Evolutionary conservation across 2,329 filamentous ascomycete genomes (phyloP).

Genomic region (Fusarium tanahbumbuense): DNA sequence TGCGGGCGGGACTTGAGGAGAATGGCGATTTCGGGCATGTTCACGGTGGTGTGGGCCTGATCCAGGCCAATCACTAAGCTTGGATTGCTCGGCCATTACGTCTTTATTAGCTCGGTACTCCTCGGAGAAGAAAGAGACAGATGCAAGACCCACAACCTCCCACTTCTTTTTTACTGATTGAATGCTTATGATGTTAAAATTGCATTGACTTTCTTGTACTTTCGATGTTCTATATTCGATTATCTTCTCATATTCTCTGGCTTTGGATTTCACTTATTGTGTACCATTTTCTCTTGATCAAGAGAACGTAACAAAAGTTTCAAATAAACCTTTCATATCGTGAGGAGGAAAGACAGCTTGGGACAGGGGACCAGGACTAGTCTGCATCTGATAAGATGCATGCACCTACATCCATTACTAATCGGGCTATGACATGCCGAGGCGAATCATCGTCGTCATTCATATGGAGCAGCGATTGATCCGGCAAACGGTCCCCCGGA

Average conservation of each 20-base stretch:
- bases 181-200: not conserved
- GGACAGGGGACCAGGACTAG: constrained; percentile 22
- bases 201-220: not conserved
- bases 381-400: constrained; percentile 42
- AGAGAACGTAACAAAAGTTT: not conserved
- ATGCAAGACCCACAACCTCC: constrained; percentile 25
- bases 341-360: constrained; percentile 19
- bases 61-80: constrained; percentile 37
- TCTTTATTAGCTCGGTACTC: constrained; percentile 47
- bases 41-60: constrained; percentile 36
- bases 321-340: not conserved
- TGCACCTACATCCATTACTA: constrained; percentile 34
- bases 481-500: constrained; percentile 18
- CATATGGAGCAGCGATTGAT: constrained; percentile 10
- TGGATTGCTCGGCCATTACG: constrained; percentile 50
- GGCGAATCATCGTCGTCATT: constrained; percentile 32
- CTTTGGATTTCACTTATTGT: not conserved
- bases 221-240: not conserved
- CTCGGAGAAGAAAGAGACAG: constrained; percentile 43
- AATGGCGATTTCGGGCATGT: constrained; percentile 49
- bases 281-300: not conserved
- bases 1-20: constrained; percentile 44
- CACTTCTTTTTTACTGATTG: constrained; percentile 9
- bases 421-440: constrained; percentile 18
- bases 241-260: rapidly evolving